Evolutionary conservation across 1,284 basidiomycete species (phyloP).

Genomic region (Hortiboletus rubellus): DNA sequence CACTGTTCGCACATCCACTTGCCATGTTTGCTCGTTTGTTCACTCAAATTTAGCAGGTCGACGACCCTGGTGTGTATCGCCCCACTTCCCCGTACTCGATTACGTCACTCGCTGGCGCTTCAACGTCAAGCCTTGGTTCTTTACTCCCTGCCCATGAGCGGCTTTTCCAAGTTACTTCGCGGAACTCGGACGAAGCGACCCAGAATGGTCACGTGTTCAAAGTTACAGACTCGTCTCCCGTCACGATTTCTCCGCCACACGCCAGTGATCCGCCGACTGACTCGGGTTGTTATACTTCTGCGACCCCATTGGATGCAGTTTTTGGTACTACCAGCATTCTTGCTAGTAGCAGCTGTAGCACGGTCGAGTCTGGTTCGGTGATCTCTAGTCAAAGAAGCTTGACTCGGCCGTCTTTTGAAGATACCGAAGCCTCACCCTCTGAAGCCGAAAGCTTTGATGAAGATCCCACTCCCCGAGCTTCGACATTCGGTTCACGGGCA

Average conservation of each 20-base stretch:
- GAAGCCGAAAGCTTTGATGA: slow-evolving; percentile 16
- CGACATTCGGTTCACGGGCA: slow-evolving; percentile 18
- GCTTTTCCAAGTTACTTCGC: slow-evolving; percentile 22
- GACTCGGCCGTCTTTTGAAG: slow-evolving; percentile 4
- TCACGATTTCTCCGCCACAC: not conserved
- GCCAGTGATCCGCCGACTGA: not conserved
- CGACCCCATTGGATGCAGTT: slow-evolving; percentile 1
- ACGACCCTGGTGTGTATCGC: slow-evolving; percentile 3
- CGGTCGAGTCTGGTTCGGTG: slow-evolving; percentile 1
- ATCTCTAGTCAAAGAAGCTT: not conserved
- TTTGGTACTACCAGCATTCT: slow-evolving; percentile 7
- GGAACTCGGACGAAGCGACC: slow-evolving; percentile 5
- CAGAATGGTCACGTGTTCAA: not conserved
- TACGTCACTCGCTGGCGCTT: slow-evolving; percentile 22
- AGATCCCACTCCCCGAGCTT: slow-evolving; percentile 28
- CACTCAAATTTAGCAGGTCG: slow-evolving; percentile 4
- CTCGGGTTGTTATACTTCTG: not conserved
- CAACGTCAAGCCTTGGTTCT: slow-evolving; percentile 35
- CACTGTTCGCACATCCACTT: slow-evolving; percentile 7
- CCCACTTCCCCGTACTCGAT: slow-evolving; percentile 6
- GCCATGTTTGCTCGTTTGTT: slow-evolving; percentile 1
- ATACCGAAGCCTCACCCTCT: slow-evolving; percentile 6
- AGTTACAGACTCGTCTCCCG: slow-evolving; percentile 10
- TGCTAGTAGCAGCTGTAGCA: slow-evolving; percentile 1
- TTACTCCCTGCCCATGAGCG: slow-evolving; percentile 30